A percentile compares a stretch with the other conserved stretches of the same genome.
Conservation (phyloP, 2,329 filamentous ascomycete genomes). For the Kalmusia sp. region DNA sequence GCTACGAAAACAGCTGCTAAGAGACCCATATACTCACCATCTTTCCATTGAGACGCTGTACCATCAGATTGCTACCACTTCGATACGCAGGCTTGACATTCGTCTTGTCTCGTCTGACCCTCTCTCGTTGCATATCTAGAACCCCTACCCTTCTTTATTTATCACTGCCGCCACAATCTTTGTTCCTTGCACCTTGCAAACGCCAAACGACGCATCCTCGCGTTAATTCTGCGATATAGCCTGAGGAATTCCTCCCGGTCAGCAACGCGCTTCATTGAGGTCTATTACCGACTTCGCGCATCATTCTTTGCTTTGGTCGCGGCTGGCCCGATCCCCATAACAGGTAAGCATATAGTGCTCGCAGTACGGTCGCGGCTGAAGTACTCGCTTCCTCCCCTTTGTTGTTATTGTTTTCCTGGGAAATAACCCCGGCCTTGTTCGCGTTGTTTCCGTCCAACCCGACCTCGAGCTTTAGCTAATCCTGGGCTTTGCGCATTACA, state of each 20-base stretch:
- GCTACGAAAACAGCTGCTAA: constrained; percentile 28
- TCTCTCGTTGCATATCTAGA: neutral
- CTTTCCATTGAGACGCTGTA: constrained; percentile 14
- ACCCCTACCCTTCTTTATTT: constrained; percentile 2
- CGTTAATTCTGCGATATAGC: constrained; percentile 30
- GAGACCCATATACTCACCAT: constrained; percentile 23
- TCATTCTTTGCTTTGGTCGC: constrained; percentile 32
- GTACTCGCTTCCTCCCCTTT: constrained; percentile 22
- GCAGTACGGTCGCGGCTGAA: constrained; percentile 29
- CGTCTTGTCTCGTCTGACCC: constrained; percentile 8
- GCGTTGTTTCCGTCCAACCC: constrained; percentile 18
- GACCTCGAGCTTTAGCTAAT: constrained; percentile 14
- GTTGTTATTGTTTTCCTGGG: constrained; percentile 18
- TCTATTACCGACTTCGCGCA: constrained; percentile 30
- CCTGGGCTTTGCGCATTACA: constrained; percentile 24
- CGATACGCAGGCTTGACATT: constrained; percentile 14
- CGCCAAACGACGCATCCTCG: constrained; percentile 32
- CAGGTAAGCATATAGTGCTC: constrained; percentile 43
- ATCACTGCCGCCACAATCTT: constrained; percentile 13
- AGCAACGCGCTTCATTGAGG: constrained; percentile 25
- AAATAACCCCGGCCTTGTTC: constrained; percentile 4
- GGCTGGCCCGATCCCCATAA: constrained; percentile 31
- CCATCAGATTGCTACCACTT: constrained; percentile 21
- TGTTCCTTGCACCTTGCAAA: constrained; percentile 10
- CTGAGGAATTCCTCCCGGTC: constrained; percentile 27